A percentile compares a stretch with the other conserved stretches of the same genome.
phyloP scores from a whole-genome alignment of 768 basidiomycete species.

The Rhodosporidiobolus sp. region DNA sequence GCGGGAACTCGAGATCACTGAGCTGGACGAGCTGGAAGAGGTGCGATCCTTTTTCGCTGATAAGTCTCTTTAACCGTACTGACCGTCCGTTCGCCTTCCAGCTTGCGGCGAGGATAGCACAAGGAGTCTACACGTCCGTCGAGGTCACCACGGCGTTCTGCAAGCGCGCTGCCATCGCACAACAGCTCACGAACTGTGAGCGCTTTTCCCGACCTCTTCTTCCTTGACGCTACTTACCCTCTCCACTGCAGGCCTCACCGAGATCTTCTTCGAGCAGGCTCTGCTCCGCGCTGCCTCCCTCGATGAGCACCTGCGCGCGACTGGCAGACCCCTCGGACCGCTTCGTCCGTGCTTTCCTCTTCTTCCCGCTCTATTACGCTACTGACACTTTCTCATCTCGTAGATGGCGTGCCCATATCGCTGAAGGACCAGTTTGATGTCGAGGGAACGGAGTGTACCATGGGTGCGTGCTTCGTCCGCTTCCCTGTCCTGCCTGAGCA shows the following conservation, averaged over 20 bases:
- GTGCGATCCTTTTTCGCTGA: conserved; percentile 50
- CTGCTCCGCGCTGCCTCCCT: conserved; percentile 63
- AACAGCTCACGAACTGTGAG: conserved; percentile 61
- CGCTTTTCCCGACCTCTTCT: neutral
- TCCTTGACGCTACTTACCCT: neutral
- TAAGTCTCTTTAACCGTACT: too few relatives aligned
- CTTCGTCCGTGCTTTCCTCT: conserved; percentile 2
- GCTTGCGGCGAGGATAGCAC: neutral
- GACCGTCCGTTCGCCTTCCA: neutral
- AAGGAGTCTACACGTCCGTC: conserved; percentile 60
- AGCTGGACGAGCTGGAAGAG: conserved; percentile 57
- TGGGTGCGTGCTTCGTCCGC: conserved; percentile 7
- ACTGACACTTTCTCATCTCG: neutral
- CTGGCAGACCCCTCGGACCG: conserved; percentile 66
- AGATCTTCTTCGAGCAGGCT: conserved; percentile 74
- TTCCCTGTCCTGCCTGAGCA: too few relatives aligned
- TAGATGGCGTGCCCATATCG: conserved; percentile 43
- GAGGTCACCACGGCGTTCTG: conserved; percentile 70
- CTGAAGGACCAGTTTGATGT: conserved; percentile 49
- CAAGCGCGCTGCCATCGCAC: conserved; percentile 74
- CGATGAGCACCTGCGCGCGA: conserved; percentile 61
- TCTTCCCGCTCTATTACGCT: neutral
- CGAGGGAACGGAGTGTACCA: conserved; percentile 36
- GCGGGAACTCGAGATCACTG: conserved; percentile 64
- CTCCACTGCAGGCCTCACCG: conserved; percentile 67